phyloP scores from a whole-genome alignment of 768 basidiomycete species.

The Leucosporidium scottii region DNA sequence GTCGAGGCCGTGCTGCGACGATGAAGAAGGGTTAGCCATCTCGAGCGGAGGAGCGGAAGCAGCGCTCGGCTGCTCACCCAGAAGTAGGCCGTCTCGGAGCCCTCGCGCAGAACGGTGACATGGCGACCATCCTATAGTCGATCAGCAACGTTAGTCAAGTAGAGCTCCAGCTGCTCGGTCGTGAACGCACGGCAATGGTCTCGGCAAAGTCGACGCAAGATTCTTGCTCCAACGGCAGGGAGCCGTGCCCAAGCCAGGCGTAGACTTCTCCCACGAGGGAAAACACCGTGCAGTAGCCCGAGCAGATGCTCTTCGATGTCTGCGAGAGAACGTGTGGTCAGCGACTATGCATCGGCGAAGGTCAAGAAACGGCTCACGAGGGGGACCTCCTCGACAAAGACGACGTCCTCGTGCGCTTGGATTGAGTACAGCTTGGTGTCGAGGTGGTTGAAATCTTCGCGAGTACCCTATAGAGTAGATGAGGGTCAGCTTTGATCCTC shows the following conservation, averaged over 20 bases:
- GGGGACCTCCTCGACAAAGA: conserved; percentile 17
- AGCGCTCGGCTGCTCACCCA: conserved; percentile 3
- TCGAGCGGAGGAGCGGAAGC: no score
- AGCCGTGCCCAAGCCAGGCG: conserved; percentile 26
- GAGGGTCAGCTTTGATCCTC: no score
- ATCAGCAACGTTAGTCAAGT: no score
- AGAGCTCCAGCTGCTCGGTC: no score
- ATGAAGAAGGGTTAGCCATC: no score
- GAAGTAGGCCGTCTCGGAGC: conserved; percentile 18
- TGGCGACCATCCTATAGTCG: conserved; percentile 7
- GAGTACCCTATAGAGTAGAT: neutral
- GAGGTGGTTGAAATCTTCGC: conserved; percentile 24
- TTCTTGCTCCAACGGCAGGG: conserved; percentile 8
- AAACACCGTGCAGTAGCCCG: conserved; percentile 15
- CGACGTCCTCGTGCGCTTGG: neutral
- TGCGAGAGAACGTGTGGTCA: neutral
- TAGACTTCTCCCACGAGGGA: conserved; percentile 20
- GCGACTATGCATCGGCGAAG: no score
- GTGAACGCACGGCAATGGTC: conserved; percentile 12
- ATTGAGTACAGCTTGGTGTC: conserved; percentile 11
- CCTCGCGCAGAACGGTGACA: conserved; percentile 9
- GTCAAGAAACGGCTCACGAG: conserved; percentile 7
- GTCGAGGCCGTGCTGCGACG: no score
- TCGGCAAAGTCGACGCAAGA: conserved; percentile 19
- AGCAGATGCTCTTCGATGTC: conserved; percentile 16